Evolutionary conservation across 352 stramenopile species (phyloP).

Genomic region (Phytopythium chamaehyphon): DNA sequence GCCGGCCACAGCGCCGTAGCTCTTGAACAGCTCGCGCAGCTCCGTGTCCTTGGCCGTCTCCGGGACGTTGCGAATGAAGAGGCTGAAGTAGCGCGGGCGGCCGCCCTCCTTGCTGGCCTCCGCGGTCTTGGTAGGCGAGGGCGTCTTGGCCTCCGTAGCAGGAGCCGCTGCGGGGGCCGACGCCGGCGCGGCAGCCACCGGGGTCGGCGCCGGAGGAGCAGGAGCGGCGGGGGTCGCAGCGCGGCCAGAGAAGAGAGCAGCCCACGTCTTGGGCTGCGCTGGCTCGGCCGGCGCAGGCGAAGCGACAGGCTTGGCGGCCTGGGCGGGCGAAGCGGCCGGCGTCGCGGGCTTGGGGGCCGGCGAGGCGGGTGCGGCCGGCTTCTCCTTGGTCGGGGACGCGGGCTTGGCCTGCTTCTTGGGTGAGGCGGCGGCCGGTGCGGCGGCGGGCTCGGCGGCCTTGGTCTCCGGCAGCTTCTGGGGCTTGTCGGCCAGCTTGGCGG

Average conservation of each 20-base stretch:
- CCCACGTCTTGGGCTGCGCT: conserved; percentile 50
- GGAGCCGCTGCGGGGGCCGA: conserved; percentile 17
- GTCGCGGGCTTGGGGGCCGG: conserved; percentile 16
- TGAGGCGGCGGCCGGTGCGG: conserved; percentile 10
- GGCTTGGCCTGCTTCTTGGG: conserved; percentile 28
- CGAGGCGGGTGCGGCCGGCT: conserved; percentile 16
- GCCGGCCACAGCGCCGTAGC: conserved; percentile 69
- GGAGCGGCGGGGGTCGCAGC: conserved; percentile 19
- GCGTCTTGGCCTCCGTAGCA: conserved; percentile 8
- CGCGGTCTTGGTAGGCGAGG: conserved; percentile 47
- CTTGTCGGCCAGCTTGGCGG: conserved; percentile 30
- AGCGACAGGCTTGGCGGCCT: background rate
- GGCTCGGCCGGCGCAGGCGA: conserved; percentile 17
- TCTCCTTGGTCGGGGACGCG: conserved; percentile 11
- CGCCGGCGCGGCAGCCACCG: conserved; percentile 12
- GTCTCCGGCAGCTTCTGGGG: conserved; percentile 30
- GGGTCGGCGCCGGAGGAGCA: conserved; percentile 8
- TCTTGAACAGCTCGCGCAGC: conserved; percentile 75
- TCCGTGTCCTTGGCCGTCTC: conserved; percentile 68
- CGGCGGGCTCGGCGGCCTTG: conserved; percentile 21
- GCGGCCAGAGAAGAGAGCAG: conserved; percentile 36
- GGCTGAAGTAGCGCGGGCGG: conserved; percentile 34
- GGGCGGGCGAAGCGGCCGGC: conserved; percentile 9
- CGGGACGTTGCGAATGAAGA: conserved; percentile 81
- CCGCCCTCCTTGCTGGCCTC: conserved; percentile 38